Conservation (phyloP, 2,329 filamentous ascomycete species). For the Pezizomycotina sp. region DNA sequence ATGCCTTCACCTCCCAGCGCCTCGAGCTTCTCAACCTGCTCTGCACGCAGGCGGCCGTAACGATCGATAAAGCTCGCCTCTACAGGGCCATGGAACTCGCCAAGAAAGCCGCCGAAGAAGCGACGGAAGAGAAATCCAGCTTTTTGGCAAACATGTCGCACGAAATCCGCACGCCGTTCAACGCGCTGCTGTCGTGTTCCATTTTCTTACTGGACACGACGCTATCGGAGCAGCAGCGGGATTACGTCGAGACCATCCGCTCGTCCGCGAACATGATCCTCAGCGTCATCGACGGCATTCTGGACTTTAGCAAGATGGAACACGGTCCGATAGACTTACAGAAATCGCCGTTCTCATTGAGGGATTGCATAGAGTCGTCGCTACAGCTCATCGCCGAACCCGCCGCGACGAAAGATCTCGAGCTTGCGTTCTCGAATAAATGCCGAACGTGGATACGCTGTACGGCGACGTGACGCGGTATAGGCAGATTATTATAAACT, state of each 20-base stretch:
- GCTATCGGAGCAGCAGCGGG: constrained; percentile 39
- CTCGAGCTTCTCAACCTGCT: constrained; percentile 24
- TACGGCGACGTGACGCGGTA: constrained; percentile 44
- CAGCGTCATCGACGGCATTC: constrained; percentile 47
- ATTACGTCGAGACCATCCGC: constrained; percentile 41
- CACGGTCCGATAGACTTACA: constrained; percentile 43
- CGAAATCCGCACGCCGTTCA: constrained; percentile 48
- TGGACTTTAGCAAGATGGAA: constrained; percentile 49
- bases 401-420: constrained; percentile 29
- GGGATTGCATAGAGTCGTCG: constrained; percentile 35
- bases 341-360: constrained; percentile 38
- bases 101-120: constrained; percentile 35
- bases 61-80: constrained; percentile 25
- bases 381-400: constrained; percentile 33
- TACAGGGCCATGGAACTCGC: constrained; percentile 26
- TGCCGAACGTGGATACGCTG: constrained; percentile 35
- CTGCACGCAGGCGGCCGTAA: constrained; percentile 26
- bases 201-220: constrained; percentile 40
- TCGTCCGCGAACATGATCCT: constrained; percentile 43
- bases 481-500: constrained; percentile 46
- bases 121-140: constrained; percentile 45
- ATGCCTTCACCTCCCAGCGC: constrained; percentile 25
- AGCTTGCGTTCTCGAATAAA: constrained; percentile 32
- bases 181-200: constrained; percentile 44
- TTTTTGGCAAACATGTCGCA: constrained; percentile 49